Evolutionary conservation across 2,329 filamentous ascomycete genomes (phyloP), one percentile per base, ranked within the genome.

Genomic region (Septoria linicola): DNA sequence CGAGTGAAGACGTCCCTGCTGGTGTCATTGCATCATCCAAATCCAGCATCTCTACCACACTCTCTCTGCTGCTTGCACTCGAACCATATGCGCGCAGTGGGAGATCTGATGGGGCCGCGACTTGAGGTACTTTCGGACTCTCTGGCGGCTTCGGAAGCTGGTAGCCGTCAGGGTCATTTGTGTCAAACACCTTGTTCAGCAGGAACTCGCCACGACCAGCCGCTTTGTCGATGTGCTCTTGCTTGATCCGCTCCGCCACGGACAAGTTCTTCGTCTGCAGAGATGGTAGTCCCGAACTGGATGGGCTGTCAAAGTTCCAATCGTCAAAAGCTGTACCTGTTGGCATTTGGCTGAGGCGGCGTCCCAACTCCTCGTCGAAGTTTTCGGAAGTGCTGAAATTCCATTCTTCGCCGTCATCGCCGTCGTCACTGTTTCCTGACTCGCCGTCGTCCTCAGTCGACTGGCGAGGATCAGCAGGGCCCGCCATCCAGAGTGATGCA

Each of bases 331-430:
- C 58, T 16, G 60, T 43, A 7, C 49, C 16, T 13, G 23, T 49
- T 2, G 65, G 51, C 60, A 69, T 62, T 37, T 64, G 63, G 51
- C 68, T 70, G 50, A 65, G 63, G 2, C 68, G 59, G 23, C 60
- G 62, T 13, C 55, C 61, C 40, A 69, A 66, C 16, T 59, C 62
- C 49, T 73, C 70, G 55, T 84, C 79, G 57, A 84, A 84, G 11
- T 79, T 77, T 56, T 80, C 79, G 2, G 80, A 83, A 4, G 80
- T 82, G 59, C 80, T 84, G 63, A 85, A 85, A 51, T 82, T 83
- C 82, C 82, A 85, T 55, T 82, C 80, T 3, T 36, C 20, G 23
- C 13, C 37, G 4, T 47, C 72, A 1, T 72, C 64, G 5, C 70
- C 63, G 5, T 37, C 44, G 17, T 27, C 44, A n/a, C 17, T 20